Evolutionary conservation across 1,284 basidiomycete genomes (phyloP).

Genomic region (Quambalaria eucalypti): DNA sequence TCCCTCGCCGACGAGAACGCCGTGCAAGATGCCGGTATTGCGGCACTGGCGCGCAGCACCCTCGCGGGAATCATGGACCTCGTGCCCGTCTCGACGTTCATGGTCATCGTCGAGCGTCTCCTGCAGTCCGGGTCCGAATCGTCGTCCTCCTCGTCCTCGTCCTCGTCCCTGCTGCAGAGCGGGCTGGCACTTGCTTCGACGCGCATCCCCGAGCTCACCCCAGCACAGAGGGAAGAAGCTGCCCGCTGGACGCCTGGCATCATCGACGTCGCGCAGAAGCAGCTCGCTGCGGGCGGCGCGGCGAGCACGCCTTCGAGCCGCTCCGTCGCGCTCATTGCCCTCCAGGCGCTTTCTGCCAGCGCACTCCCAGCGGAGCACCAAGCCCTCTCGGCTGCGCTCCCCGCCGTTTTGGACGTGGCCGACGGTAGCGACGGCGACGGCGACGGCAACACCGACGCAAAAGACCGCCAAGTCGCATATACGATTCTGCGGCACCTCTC

Average conservation of each 20-base stretch:
- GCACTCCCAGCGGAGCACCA: conserved; percentile 14
- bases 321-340: conserved; percentile 23
- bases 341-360: conserved; percentile 17
- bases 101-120: conserved; percentile 17
- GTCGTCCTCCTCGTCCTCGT: too few species aligned
- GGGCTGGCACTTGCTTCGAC: conserved; percentile 25
- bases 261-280: conserved; percentile 7
- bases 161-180: too few species aligned
- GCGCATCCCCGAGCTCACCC: conserved; percentile 16
- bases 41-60: conserved; percentile 12
- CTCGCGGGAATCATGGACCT: conserved; percentile 24
- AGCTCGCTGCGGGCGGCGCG: neutral
- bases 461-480: conserved; percentile 7
- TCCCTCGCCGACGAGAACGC: neutral
- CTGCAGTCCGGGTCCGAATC: too few species aligned
- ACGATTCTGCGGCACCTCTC: conserved; percentile 23
- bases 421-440: conserved; percentile 8
- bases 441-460: too few species aligned
- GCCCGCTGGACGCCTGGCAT: conserved; percentile 17
- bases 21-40: neutral
- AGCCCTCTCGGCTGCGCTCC: conserved; percentile 19
- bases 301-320: too few species aligned
- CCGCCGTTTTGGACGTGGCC: conserved; percentile 20
- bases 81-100: conserved; percentile 21
- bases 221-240: conserved; percentile 13